Base-by-base conservation (phyloP, 495 filamentous ascomycete species). In the Aspergillus avenaceus region DNA sequence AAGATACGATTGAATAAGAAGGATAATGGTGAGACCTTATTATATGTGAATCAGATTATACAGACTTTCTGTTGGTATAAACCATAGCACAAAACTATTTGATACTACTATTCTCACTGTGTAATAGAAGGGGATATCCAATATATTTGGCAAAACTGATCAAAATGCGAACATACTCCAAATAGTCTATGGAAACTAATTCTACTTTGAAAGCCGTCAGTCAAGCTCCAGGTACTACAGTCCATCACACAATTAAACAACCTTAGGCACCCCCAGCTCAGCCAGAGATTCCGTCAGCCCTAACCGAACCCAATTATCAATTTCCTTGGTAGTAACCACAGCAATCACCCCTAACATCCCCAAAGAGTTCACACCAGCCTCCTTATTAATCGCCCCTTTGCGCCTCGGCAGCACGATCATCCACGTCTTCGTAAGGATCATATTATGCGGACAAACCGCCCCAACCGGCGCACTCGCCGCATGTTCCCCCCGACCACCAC, bases 271-370 rank as follows among this genome's bases (percentile, higher is more conserved):
- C 7, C 65, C 63, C 0, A 66, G 48, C 8, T 53, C 56, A 8
- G 42, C 47, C 45, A 68, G 24, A 22, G 63, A 49, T 19, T 51
- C 54, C 42, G 27, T 45, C 12, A 54, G 57, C 18, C 65, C 63
- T 25, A 58, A 16, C 36, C 50, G 19, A 37, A 58, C 56, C 71
- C 72, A 74, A 16, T 38, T 28, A 32, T 62, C 47, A 47, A 73
- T 32, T 26, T 57, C 53, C 28, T 65, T 63, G 25, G 67, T 55
- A 16, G 41, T 59, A 8, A 50, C 31, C 25, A 68, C 24, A 58
- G 66, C 71, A 13, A 76, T 54, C 37, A 67, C 63, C 7, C 73
- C 67, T 45, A 75, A 8, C 67, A 74, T 71, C 4, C 65, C 69
- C 6, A 65, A 50, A n/a, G 65, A 57, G 40, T 76, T 74, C 8